A percentile compares a stretch with the other conserved stretches of the same genome.
Evolutionary conservation across 306 rosid genomes (phyloP).

Genomic region (Gastrolobium bilobum): DNA sequence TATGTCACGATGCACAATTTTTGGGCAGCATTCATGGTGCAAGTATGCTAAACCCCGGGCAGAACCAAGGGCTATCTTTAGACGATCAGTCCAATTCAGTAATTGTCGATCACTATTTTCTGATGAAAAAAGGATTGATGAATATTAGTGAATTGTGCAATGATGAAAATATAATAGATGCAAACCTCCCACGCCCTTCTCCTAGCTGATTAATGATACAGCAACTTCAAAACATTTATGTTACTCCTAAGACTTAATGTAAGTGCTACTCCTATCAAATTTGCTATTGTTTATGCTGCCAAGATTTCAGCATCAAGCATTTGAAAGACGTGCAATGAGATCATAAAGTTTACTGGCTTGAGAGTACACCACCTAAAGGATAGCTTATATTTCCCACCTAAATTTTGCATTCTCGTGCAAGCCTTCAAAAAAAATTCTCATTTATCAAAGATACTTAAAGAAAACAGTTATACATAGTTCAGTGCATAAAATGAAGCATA

Average conservation of each 20-base stretch:
- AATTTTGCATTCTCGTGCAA: neutral
- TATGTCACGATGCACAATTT: constrained; percentile 87
- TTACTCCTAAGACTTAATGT: neutral
- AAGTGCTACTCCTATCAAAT: neutral
- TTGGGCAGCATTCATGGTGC: constrained; percentile 94
- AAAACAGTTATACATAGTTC: neutral
- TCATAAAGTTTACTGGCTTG: neutral
- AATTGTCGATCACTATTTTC: constrained; percentile 57
- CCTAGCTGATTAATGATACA: neutral
- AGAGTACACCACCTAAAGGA: neutral
- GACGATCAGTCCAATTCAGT: constrained; percentile 82
- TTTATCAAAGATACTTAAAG: neutral
- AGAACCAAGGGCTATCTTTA: constrained; percentile 91
- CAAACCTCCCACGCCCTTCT: neutral
- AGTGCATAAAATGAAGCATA: constrained; percentile 45
- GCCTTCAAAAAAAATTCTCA: neutral
- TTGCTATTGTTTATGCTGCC: neutral
- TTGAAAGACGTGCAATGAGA: neutral
- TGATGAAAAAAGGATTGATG: constrained; percentile 16
- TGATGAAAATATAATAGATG: neutral
- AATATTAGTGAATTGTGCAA: constrained; percentile 17
- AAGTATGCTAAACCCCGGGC: constrained; percentile 94
- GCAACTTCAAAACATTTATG: constrained; percentile 4
- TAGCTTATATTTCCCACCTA: neutral
- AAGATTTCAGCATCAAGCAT: neutral